These are phyloP conservation scores for Typha latifolia DNA, from an alignment of 176 grass and related monocot genomes.

Conservation along the genomic window DNA sequence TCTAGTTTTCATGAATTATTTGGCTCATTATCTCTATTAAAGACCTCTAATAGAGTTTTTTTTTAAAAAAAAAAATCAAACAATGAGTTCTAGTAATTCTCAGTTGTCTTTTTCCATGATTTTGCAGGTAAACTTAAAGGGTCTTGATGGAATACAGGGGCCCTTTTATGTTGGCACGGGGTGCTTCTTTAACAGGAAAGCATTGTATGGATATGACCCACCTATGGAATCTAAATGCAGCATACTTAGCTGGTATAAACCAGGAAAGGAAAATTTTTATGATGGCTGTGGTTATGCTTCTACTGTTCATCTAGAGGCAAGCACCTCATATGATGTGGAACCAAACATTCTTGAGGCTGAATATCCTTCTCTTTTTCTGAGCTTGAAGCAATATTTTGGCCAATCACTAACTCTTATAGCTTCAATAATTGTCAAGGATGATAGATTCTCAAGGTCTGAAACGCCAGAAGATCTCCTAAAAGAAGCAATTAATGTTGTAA, in stretches of 20 bases:
- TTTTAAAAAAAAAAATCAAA: too few species aligned
- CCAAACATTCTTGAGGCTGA: not conserved
- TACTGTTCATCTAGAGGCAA: not conserved
- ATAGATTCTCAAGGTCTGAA: conserved; percentile 82
- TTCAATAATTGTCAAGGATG: conserved; percentile 94
- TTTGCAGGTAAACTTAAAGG: conserved; percentile 57
- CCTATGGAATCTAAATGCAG: not conserved
- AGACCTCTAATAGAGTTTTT: too few species aligned
- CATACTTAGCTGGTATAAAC: not conserved
- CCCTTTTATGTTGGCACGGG: conserved; percentile 49
- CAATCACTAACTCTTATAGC: conserved; percentile 88
- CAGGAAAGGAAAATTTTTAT: not conserved
- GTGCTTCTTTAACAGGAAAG: conserved; percentile 59
- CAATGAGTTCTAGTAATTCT: too few species aligned
- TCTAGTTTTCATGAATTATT: not conserved
- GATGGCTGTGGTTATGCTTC: not conserved
- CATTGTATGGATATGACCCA: conserved; percentile 61
- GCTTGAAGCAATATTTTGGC: conserved; percentile 21
- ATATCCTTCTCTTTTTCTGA: not conserved
- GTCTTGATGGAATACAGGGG: conserved; percentile 55
- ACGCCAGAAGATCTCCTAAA: conserved; percentile 73
- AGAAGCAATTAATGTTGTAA: conserved; percentile 87
- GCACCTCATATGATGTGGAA: not conserved
- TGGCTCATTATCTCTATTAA: too few species aligned
- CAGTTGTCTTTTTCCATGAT: not conserved